phyloP scores from a whole-genome alignment of 2,329 filamentous ascomycete species.

The Tetracladium maxilliforme region DNA sequence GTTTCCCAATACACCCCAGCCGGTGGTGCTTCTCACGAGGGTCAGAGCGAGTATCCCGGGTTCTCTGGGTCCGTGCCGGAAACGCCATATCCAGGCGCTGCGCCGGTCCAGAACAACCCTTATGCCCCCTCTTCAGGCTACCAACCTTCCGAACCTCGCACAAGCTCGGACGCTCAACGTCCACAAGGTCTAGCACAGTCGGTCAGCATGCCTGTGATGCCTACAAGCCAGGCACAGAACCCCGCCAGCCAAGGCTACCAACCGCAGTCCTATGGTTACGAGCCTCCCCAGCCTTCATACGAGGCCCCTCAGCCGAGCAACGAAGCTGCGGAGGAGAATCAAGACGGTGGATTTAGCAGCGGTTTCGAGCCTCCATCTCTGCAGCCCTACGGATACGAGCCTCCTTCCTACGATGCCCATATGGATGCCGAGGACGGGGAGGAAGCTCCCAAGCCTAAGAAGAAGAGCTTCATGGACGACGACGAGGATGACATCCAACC shows the following conservation, averaged over 20 bases:
- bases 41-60: too few species aligned
- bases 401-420: conserved; percentile 40
- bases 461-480: conserved; percentile 70
- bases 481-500: conserved; percentile 49
- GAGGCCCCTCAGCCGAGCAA: conserved; percentile 14
- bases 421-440: conserved; percentile 29
- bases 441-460: conserved; percentile 45
- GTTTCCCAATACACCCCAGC: too few species aligned
- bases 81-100: too few species aligned
- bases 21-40: too few species aligned
- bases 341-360: conserved; percentile 16
- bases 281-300: conserved; percentile 24
- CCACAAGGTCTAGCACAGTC: too few species aligned
- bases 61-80: too few species aligned
- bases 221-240: not conserved
- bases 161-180: too few species aligned
- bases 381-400: conserved; percentile 42
- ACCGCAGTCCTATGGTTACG: conserved; percentile 33
- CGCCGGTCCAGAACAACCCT: too few species aligned
- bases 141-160: too few species aligned
- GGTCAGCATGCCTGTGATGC: too few species aligned
- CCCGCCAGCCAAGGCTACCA: not conserved
- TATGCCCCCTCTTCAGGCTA: too few species aligned
- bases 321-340: conserved; percentile 16
- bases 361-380: conserved; percentile 49